A percentile compares a stretch with the other conserved stretches of the same genome.
Conservation (phyloP, 441 rosid genomes). For the Raphanus hybrid region DNA sequence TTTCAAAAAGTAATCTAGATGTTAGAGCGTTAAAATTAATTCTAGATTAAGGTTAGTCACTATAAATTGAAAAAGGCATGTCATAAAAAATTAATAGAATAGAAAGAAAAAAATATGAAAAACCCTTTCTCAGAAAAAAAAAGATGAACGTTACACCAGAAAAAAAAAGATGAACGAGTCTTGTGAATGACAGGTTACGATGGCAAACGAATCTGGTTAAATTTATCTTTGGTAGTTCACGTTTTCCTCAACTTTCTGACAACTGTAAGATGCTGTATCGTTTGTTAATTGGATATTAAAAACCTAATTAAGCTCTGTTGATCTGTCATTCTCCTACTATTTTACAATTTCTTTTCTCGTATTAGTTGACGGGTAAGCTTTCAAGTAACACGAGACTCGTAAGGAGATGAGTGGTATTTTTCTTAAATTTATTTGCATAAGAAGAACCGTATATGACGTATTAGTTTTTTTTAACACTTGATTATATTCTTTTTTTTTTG, state of each 20-base stretch:
- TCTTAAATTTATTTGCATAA: background rate
- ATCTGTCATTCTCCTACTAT: slow-evolving; percentile 33
- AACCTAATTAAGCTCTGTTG: slow-evolving; percentile 24
- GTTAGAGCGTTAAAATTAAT: background rate
- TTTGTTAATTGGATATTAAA: slow-evolving; percentile 20
- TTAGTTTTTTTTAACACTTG: too few relatives aligned
- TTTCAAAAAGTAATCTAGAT: background rate
- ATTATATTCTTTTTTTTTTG: too few relatives aligned
- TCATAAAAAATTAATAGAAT: background rate
- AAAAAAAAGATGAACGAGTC: background rate
- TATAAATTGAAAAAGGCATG: background rate
- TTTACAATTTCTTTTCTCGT: slow-evolving; percentile 11
- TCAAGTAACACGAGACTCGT: slow-evolving; percentile 20
- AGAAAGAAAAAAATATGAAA: background rate
- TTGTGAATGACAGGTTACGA: slow-evolving; percentile 7
- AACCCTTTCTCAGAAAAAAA: background rate
- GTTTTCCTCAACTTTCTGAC: slow-evolving; percentile 26
- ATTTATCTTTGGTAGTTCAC: background rate
- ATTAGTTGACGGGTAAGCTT: slow-evolving; percentile 35
- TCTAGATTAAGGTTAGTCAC: background rate
- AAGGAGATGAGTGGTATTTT: background rate
- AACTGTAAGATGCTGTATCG: slow-evolving; percentile 27
- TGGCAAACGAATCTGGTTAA: slow-evolving; percentile 17
- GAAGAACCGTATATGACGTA: too few relatives aligned
- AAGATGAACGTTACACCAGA: background rate